Evolutionary conservation across 768 basidiomycete genomes (phyloP).

Genomic region (Boletus sensibilis): DNA sequence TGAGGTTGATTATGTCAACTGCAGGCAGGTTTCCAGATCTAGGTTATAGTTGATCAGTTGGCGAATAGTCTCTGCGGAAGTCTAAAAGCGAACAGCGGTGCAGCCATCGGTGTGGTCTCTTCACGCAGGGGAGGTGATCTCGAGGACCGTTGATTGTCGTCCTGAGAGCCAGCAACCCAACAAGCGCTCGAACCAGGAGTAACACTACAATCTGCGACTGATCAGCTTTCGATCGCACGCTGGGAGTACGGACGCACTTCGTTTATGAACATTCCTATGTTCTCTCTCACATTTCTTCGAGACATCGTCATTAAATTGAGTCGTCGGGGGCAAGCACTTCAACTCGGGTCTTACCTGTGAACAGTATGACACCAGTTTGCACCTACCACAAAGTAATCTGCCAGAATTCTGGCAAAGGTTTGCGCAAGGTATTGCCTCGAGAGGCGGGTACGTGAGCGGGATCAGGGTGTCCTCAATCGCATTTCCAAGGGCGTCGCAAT

Average conservation of each 20-base stretch:
- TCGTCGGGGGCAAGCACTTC: neutral
- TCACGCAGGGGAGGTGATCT: neutral
- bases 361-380: slow-evolving; percentile 44
- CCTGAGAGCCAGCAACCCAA: slow-evolving; percentile 1
- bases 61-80: neutral
- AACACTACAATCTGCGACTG: slow-evolving; percentile 13
- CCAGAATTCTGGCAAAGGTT: slow-evolving; percentile 33
- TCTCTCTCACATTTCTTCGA: slow-evolving; percentile 38
- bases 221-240: neutral
- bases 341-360: slow-evolving; percentile 29
- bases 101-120: slow-evolving; percentile 1
- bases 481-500: slow-evolving; percentile 20
- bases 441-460: slow-evolving; percentile 23
- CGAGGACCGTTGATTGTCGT: neutral
- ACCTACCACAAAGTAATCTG: slow-evolving; percentile 24
- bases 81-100: slow-evolving; percentile 26
- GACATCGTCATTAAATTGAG: neutral
- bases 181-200: neutral
- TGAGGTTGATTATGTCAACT: slow-evolving; percentile 28
- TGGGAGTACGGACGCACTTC: slow-evolving; percentile 16
- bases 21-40: slow-evolving; percentile 29
- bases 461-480: slow-evolving; percentile 12
- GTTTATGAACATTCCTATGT: slow-evolving; percentile 40
- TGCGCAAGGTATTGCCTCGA: slow-evolving; percentile 32
- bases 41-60: neutral